Evolutionary conservation across 441 rosid genomes (phyloP), one percentile per base, ranked within the genome.

Genomic region (Raphanus hybrid): DNA sequence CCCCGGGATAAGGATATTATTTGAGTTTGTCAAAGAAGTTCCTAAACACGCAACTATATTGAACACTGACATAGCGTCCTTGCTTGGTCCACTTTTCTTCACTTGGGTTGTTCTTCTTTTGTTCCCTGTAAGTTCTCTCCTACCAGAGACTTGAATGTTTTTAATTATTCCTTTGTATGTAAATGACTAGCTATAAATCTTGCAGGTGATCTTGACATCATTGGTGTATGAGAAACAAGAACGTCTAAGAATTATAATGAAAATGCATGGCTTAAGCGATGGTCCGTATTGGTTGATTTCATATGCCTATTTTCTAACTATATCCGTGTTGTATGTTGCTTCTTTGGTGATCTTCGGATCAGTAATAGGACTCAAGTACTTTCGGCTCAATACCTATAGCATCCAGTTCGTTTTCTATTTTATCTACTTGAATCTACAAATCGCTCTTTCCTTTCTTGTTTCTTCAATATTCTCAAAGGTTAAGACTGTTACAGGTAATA

Each of bases 181-280:
- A 63, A 35, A 8, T 8, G 12, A 63, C 26, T 34, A 34, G 45
- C 8, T 64, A 2, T 16, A 64, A 64, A 62, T 14, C 43, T 7
- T 85, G 75, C 75, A 96, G 98, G 97, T 92, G 84, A 83, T 87
- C 48, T 79, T 93, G 86, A 78, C 89, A 75, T 54, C 94, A 8
- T 74, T 96, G 75, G 97, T 96, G 39, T 93, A 93, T 37, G 99
- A 96, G 87, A 93, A 91, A 73, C 88, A 93, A 77, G 85, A 90
- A 54, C 91, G 85, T 61, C 84, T 93, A 75, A 87, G 98, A 80
- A 88, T 96, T 74, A 96, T 96, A 94, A 96, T 93, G 99, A 93
- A 93, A 86, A 93, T 96, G 99, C 99, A 96, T 1, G 98, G 98
- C 55, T 90, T 96, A 73, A 92, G 98, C 16, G 97, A 93, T 77